Evolutionary conservation across 441 rosid species (phyloP), one percentile per base, ranked within the genome.

Genomic region (Viola pubescens): DNA sequence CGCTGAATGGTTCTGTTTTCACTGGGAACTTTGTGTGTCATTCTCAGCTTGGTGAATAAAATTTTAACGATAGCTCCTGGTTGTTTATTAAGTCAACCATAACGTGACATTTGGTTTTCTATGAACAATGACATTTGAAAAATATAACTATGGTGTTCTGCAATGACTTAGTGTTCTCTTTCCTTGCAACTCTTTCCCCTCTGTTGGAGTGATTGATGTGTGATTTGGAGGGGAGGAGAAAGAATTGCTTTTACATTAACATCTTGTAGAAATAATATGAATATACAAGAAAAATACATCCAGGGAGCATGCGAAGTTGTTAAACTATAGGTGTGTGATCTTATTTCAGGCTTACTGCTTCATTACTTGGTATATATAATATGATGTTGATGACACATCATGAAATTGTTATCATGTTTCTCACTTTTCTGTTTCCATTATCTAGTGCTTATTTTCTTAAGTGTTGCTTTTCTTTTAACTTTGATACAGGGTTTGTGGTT

Each of bases 401-500:
- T 26, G 34, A 26, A 26, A 26, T 26, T 26, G 34, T 26, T 26
- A 2, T 26, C 34, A 26, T 26, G 34, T 26, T 26, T 26, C 34
- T 26, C 34, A 56, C 11, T 61, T 26, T 53, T 11, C 10, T 13
- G 8, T 38, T 49, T 60, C 9, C 42, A 10, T 39, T 34, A 12
- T 54, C 66, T 37, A 13, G 7, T 45, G 26, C 34, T 46, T 19
- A 52, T 47, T 45, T 54, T 9, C 12, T 8, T 39, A 37, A 14
- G 44, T 62, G 19, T 39, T 38, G 39, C 45, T 63, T 16, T 10
- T 5, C 46, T 43, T 6, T 43, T 9, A 43, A 6, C 3, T 43
- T 43, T 43, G 64, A 48, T 68, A 58, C 79, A 91, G 99, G 99
- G 98, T 54, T 77, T 94, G 62, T 94, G 99, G 99, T 72, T 85